Evolutionary conservation across 1,284 basidiomycete genomes (phyloP).

Genomic region (Apiotrichum mycotoxinovorans): DNA sequence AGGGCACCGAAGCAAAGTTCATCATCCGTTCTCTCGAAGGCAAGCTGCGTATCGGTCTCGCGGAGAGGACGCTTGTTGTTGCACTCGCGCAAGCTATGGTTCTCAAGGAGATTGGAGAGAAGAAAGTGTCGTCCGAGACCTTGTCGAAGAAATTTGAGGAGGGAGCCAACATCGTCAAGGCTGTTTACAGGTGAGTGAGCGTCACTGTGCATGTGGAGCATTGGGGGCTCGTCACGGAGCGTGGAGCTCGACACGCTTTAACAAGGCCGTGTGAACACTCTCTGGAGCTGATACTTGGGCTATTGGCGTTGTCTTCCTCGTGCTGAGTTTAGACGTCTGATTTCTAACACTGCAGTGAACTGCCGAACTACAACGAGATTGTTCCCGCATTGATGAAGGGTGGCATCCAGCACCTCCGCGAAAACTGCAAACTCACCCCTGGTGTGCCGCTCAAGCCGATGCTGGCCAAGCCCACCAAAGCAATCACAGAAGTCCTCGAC

Average conservation of each 20-base stretch:
- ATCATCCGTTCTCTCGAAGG: slow-evolving; percentile 94
- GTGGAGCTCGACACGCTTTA: too few relatives aligned
- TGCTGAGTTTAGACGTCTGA: background rate
- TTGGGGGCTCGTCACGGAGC: too few relatives aligned
- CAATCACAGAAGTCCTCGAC: slow-evolving; percentile 97
- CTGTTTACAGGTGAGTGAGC: slow-evolving; percentile 74
- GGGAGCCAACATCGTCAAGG: slow-evolving; percentile 74
- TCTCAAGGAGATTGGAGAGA: slow-evolving; percentile 71
- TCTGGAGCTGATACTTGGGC: too few relatives aligned
- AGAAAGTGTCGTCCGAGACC: slow-evolving; percentile 70
- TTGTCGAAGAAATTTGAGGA: slow-evolving; percentile 73
- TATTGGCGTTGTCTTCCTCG: too few relatives aligned
- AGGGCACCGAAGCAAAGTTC: slow-evolving; percentile 82
- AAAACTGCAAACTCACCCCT: slow-evolving; percentile 85
- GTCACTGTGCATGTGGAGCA: background rate
- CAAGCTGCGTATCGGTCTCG: slow-evolving; percentile 94
- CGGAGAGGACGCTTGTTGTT: slow-evolving; percentile 86
- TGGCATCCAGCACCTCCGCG: slow-evolving; percentile 68
- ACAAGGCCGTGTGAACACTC: too few relatives aligned
- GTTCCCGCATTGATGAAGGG: slow-evolving; percentile 83
- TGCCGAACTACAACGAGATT: slow-evolving; percentile 89
- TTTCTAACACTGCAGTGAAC: slow-evolving; percentile 60
- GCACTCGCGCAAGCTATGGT: slow-evolving; percentile 82
- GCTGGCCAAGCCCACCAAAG: slow-evolving; percentile 99
- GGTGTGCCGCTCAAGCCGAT: slow-evolving; percentile 95